Base-by-base conservation (phyloP, 2,329 filamentous ascomycete species). In the Domatiomyces globalis region DNA sequence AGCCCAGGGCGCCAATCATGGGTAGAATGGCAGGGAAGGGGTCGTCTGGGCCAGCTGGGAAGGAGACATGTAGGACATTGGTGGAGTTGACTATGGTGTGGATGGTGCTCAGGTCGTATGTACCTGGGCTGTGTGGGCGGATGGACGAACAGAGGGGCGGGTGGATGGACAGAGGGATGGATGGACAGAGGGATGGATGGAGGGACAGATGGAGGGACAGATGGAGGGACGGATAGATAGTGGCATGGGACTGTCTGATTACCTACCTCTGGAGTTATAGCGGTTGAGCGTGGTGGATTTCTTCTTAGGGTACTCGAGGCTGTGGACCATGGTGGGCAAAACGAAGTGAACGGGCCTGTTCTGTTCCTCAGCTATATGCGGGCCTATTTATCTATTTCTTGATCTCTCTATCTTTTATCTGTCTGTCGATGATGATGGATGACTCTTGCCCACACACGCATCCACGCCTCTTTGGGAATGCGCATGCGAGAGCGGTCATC, bases 1-100 rank as follows among this genome's bases (percentile, higher is more conserved):
- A 85, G 10, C 80, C 85, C 75, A 92, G 84, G 60, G 85, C 81
- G 49, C 85, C 86, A 61, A 94, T 85, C 86, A 94, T 90, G 55
- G 87, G 87, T 1, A 94, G 74, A 50, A 83, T 81, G 49, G 80
- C 78, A 2, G 87, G 86, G 63, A 89, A 92, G 1, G 84, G 81
- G 49, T 80, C 78, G 45, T 73, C 68, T 0, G 74, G 68, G 4
- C 72, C 71, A 1, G 77, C 72, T 48, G 75, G 78, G 74, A 94
- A 94, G 56, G 86, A 87, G 61, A 94, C 81, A 68, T 94, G 83
- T 15, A 92, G 74, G 48, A 94, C 76, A 39, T 79, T 80, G n/a
- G 78, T 77, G 18, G 73, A 73, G 67, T 90, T 88, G 67, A 94
- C 72, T 62, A 94, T 84, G 52, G 68, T 65, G 65, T 94, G 85